Percentiles rank a stretch among this genome's conserved stretches.
phyloP scores from a whole-genome alignment of 176 grass and related monocot species.

The Lolium perenne region DNA sequence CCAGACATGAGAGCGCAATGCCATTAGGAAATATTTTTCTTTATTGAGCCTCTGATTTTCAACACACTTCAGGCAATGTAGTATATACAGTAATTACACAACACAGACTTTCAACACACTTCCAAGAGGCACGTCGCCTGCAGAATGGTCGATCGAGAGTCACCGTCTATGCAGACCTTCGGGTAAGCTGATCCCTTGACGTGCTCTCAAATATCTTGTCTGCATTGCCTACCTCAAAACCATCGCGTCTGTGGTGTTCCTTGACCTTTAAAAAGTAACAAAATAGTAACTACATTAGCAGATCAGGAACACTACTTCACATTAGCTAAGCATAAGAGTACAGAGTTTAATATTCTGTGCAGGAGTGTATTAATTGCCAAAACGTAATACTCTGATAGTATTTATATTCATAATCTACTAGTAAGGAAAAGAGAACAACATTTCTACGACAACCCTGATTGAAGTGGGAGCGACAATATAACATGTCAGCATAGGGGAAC shows the following conservation, averaged over 20 bases:
- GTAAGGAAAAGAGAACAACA: neutral
- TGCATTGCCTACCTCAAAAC: constrained; percentile 96
- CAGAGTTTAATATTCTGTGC: neutral
- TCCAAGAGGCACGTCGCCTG: constrained; percentile 11
- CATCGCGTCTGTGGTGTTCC: constrained; percentile 89
- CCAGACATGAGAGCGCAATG: neutral
- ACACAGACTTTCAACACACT: constrained; percentile 20
- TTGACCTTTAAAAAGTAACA: constrained; percentile 54
- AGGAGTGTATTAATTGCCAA: neutral
- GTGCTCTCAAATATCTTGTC: constrained; percentile 99
- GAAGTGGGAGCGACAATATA: neutral
- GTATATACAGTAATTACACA: constrained; percentile 37
- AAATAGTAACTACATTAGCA: constrained; percentile 20
- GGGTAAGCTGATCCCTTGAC: constrained; percentile 86
- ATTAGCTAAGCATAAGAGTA: neutral
- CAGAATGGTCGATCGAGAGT: constrained; percentile 30
- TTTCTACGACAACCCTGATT: neutral
- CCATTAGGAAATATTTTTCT: constrained; percentile 18
- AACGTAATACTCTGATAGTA: neutral
- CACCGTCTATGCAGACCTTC: constrained; percentile 55
- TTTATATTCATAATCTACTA: neutral
- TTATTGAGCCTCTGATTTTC: constrained; percentile 45
- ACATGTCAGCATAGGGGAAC: neutral
- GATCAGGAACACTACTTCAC: neutral
- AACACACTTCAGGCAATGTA: neutral